Conservation (phyloP, 2,329 filamentous ascomycete species). For the Calonectria hawksworthii region DNA sequence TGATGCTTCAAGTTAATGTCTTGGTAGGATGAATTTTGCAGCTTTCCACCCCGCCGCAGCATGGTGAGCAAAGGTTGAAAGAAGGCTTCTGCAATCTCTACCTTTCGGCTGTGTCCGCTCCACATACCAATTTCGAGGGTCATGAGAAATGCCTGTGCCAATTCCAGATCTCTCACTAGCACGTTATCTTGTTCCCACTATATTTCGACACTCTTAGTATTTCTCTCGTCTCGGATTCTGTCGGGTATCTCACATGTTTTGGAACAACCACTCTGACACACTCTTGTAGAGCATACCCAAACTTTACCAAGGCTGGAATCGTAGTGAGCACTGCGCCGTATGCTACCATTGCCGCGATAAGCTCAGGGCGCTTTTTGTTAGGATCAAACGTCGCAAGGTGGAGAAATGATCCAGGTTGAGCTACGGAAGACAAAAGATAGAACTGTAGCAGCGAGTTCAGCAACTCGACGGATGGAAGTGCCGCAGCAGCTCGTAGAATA, state of each 20-base stretch:
- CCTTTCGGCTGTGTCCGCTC: slow-evolving; percentile 54
- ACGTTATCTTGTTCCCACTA: slow-evolving; percentile 53
- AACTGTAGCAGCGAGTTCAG: slow-evolving; percentile 55
- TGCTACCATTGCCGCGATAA: slow-evolving; percentile 54
- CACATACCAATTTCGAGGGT: slow-evolving; percentile 52
- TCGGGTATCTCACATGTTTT: slow-evolving; percentile 28
- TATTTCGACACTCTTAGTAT: neutral
- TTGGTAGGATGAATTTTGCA: slow-evolving; percentile 43
- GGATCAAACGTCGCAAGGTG: slow-evolving; percentile 54
- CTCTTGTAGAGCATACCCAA: slow-evolving; percentile 58
- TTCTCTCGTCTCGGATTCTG: accelerated
- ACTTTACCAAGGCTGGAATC: slow-evolving; percentile 53
- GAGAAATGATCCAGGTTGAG: slow-evolving; percentile 50
- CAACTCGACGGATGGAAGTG: slow-evolving; percentile 56
- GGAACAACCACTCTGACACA: slow-evolving; percentile 44
- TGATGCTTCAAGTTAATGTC: slow-evolving; percentile 8
- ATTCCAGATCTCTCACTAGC: slow-evolving; percentile 47
- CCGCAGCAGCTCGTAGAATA: slow-evolving; percentile 48
- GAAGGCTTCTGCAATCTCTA: slow-evolving; percentile 57
- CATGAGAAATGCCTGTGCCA: slow-evolving; percentile 52
- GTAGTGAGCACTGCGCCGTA: slow-evolving; percentile 54
- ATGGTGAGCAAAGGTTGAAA: slow-evolving; percentile 53
- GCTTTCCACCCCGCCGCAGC: slow-evolving; percentile 51
- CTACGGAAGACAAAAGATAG: slow-evolving; percentile 48
- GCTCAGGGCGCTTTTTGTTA: slow-evolving; percentile 52